phyloP scores from a whole-genome alignment of 179 eudicot genomes.

The Beta corolliflora region DNA sequence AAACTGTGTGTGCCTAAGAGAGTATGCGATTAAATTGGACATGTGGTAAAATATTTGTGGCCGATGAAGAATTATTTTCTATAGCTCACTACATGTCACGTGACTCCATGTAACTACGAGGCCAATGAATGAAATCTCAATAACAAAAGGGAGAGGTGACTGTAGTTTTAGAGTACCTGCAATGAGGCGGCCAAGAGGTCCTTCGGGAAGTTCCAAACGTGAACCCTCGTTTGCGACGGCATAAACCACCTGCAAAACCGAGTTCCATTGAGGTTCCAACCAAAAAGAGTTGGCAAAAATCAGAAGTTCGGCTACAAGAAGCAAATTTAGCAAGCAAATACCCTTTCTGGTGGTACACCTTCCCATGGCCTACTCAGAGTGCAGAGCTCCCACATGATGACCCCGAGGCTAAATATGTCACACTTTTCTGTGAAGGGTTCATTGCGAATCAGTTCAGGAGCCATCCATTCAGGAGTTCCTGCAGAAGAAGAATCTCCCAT shows the following conservation, averaged over 20 bases:
- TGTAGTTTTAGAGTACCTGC: conserved; percentile 47
- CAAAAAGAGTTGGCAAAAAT: not conserved
- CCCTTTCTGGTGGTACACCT: conserved; percentile 84
- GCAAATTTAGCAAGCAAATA: conserved; percentile 29
- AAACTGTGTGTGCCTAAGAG: too few species aligned
- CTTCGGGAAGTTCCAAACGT: conserved; percentile 81
- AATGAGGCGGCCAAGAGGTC: conserved; percentile 84
- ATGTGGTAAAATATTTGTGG: not conserved
- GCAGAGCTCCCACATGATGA: conserved; percentile 98
- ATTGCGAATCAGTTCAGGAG: conserved; percentile 92
- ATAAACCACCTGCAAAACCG: conserved; percentile 72
- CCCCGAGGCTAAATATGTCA: conserved; percentile 96
- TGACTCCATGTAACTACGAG: not conserved
- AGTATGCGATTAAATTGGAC: too few species aligned
- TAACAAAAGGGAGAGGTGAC: not conserved
- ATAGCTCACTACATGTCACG: not conserved
- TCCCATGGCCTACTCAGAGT: conserved; percentile 91
- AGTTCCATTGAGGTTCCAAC: conserved; percentile 7
- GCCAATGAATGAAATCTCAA: not conserved
- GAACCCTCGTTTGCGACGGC: conserved; percentile 82
- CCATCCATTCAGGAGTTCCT: conserved; percentile 99
- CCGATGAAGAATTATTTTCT: not conserved
- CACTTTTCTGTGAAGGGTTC: conserved; percentile 93
- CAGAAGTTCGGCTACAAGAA: not conserved
- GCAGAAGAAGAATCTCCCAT: conserved; percentile 75